Evolutionary conservation across 1,284 basidiomycete genomes (phyloP), one percentile per base, ranked within the genome.

Genomic region (Apiotrichum mycotoxinovorans): DNA sequence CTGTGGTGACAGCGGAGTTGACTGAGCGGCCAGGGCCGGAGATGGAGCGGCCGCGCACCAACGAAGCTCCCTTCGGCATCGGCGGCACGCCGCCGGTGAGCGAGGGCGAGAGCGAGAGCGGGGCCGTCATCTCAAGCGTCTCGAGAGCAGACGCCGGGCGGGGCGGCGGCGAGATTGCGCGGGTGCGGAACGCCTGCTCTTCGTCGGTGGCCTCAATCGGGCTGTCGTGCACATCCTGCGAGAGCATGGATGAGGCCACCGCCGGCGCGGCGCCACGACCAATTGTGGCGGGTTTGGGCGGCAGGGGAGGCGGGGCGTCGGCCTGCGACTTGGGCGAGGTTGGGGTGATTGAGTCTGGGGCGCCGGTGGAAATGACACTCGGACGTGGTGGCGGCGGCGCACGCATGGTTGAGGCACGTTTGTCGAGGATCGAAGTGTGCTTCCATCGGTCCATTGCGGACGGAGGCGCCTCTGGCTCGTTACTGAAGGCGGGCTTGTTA

Each of bases 101-200:
- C 4, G 25, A 15, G 37, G 25, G 35, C 11, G 18, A 17, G 11
- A 35, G 12, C 15, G 37, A 26, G 23, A 51, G 49, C 7, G 49
- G 49, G 38, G 37, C 37, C 25, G 23, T 15, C 49, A 51, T 51
- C 11, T 40, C 38, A 11, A 51, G 49, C n/a, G 49, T 51, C n/a
- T 51, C 49, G 49, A 40, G 23, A 15, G 49, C 49, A 10, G 33
- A 10, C 17, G 35, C 35, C 8, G 49, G 35, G 14, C 38, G 49
- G 15, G 48, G 48, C 15, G 38, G 18, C 3, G 49, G 25, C 11
- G 49, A 26, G 2, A 17, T 26, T 10, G 35, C 20, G 48, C 27
- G 45, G 5, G 25, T 11, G 38, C 17, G 26, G 2, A 27, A 20
- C 12, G 18, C 15, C 12, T 23, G 3, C 18, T 47, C 46, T 7